Percentiles rank a stretch among this genome's conserved stretches.
Evolutionary conservation across 2,329 filamentous ascomycete genomes (phyloP).

Genomic region (Diplocarpon rosae): DNA sequence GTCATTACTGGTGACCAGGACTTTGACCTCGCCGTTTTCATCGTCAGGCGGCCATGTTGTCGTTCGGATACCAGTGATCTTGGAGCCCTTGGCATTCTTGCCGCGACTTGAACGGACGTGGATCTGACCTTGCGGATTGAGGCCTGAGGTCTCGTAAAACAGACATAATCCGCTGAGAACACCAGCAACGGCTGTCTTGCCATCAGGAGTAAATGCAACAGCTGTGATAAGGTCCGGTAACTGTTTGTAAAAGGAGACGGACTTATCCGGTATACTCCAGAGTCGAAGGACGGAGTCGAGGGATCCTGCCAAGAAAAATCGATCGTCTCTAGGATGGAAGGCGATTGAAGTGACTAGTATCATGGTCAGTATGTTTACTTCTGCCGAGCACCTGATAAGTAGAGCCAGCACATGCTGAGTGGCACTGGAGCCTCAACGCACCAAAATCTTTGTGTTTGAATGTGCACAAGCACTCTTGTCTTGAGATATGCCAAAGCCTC

Average conservation of each 20-base stretch:
- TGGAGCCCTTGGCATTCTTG: slow-evolving; percentile 91
- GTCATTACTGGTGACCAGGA: slow-evolving; percentile 90
- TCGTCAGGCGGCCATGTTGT: slow-evolving; percentile 47
- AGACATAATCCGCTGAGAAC: slow-evolving; percentile 75
- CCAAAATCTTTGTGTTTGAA: slow-evolving; percentile 86
- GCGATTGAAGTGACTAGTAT: slow-evolving; percentile 72
- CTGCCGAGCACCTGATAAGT: no score
- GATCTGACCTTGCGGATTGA: slow-evolving; percentile 75
- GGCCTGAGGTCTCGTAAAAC: slow-evolving; percentile 85
- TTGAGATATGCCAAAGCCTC: slow-evolving; percentile 80
- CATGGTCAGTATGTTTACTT: not conserved
- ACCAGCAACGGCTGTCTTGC: slow-evolving; percentile 79
- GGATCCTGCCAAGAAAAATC: slow-evolving; percentile 91
- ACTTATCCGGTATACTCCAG: slow-evolving; percentile 96
- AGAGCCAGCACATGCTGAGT: not conserved
- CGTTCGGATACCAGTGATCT: slow-evolving; percentile 89
- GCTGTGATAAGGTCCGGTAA: slow-evolving; percentile 85
- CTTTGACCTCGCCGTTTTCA: slow-evolving; percentile 54
- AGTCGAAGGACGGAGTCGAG: slow-evolving; percentile 78
- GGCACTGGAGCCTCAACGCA: not conserved
- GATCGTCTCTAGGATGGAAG: slow-evolving; percentile 89
- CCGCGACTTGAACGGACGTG: slow-evolving; percentile 89
- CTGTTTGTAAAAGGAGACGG: slow-evolving; percentile 70
- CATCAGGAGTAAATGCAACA: slow-evolving; percentile 87
- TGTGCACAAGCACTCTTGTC: slow-evolving; percentile 77